Base-by-base conservation (phyloP, 1,284 basidiomycete species). In the Termitomyces sp. region DNA sequence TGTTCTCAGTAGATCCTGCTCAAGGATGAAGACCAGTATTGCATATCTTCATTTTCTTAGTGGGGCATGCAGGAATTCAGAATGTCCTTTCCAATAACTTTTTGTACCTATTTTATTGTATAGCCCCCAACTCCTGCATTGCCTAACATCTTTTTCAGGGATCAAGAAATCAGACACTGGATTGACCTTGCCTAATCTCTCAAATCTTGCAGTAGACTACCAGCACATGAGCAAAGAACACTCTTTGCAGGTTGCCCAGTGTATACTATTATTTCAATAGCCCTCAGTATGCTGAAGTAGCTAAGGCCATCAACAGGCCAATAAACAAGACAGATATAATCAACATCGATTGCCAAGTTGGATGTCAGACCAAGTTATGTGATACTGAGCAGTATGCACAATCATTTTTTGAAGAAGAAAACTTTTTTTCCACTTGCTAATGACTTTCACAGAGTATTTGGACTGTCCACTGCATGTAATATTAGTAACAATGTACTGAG, bases 271-370 rank as follows among this genome's bases (percentile, higher is more conserved):
- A 98, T 99, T 61, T 86, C 86, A 43, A 75, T 93, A 61, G 86
- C 70, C 75, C 82, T 28, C 79, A 79, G 62, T 75, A 82, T 41
- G 90, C 89, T 5, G 86, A 85, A 61, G 82, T 83, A 12, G 90
- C 89, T 13, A 82, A 81, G 53, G 77, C 88, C 5, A 78, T 90
- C 58, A 88, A 90, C 63, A 89, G 50, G 93, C 93, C 2, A 94
- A 97, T 67, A 95, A 98, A 68, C 92, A 94, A 65, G 95, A 98
- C 76, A 95, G 98, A 74, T 99, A 99, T 99, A 64, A 99, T 99
- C 74, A 98, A 98, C 71, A 95, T 99, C 73, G 76, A 98, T 99
- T 66, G 97, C 97, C 30, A 99, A 99, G 75, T 99, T 98, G 68
- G 97, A 99, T 13, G 97, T 99, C 38, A 95, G 94, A 9, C 78